A percentile compares a stretch with the other conserved stretches of the same genome.
phyloP scores from a whole-genome alignment of 768 basidiomycete species.

The Termitomyces sp. region DNA sequence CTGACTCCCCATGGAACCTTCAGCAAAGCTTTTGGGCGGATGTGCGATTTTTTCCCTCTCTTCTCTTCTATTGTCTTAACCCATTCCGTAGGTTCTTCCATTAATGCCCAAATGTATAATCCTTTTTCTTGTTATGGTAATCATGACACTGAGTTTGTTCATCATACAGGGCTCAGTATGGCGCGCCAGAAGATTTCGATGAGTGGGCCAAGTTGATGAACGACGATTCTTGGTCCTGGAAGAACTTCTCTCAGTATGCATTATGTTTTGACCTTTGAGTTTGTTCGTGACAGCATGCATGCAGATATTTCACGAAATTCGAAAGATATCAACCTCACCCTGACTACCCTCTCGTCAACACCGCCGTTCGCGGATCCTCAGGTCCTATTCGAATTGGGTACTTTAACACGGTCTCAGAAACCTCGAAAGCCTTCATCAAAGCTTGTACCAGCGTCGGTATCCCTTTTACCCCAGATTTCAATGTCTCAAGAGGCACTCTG shows the following conservation, averaged over 20 bases:
- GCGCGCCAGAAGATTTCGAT: conserved; percentile 67
- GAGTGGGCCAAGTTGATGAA: conserved; percentile 53
- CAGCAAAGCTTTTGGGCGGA: conserved; percentile 64
- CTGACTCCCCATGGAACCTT: not conserved
- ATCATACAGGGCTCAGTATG: conserved; percentile 49
- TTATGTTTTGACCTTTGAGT: not conserved
- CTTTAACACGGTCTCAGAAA: conserved; percentile 38
- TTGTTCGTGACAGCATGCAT: not conserved
- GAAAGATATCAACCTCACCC: conserved; percentile 51
- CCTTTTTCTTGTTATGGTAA: not conserved
- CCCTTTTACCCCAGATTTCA: conserved; percentile 57
- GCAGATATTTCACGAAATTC: conserved; percentile 65
- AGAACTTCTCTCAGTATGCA: conserved; percentile 41
- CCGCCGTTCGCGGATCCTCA: conserved; percentile 35
- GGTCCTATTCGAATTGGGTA: conserved; percentile 63
- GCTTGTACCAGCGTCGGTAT: conserved; percentile 51
- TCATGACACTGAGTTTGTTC: not conserved
- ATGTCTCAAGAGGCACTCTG: conserved; percentile 48
- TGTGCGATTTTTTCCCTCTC: conserved; percentile 37
- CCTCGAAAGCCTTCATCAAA: conserved; percentile 47
- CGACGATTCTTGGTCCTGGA: conserved; percentile 59
- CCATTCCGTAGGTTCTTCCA: conserved; percentile 44
- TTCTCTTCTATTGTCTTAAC: not conserved
- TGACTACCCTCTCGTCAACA: conserved; percentile 46
- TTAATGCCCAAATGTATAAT: conserved; percentile 53